Evolutionary conservation across 768 basidiomycete genomes (phyloP).

Genomic region (Mycena albidolilacea): DNA sequence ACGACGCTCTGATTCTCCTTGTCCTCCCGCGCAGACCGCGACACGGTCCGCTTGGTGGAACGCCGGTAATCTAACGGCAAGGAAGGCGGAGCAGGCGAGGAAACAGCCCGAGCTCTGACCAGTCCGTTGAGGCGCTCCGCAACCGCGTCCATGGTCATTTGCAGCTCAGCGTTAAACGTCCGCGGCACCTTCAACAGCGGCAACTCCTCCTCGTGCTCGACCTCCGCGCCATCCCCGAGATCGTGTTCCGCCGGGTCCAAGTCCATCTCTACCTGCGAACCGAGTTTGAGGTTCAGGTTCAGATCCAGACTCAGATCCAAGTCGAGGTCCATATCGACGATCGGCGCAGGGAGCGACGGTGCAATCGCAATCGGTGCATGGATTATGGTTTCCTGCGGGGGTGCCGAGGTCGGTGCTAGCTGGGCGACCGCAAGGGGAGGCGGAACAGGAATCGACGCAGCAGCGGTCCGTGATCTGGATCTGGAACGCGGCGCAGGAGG

Average conservation of each 20-base stretch:
- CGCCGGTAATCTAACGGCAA: slow-evolving; percentile 30
- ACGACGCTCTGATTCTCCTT: slow-evolving; percentile 61
- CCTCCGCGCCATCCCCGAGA: slow-evolving; percentile 2
- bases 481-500: slow-evolving; percentile 25
- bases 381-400: slow-evolving; percentile 20
- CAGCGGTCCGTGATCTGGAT: slow-evolving; percentile 14
- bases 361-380: slow-evolving; percentile 30
- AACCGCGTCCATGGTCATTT: slow-evolving; percentile 60
- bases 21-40: slow-evolving; percentile 45
- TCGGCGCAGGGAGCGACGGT: slow-evolving; percentile 15
- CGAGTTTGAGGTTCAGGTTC: slow-evolving; percentile 32
- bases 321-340: slow-evolving; percentile 32
- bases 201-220: slow-evolving; percentile 40
- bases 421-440: slow-evolving; percentile 8
- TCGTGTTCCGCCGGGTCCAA: slow-evolving; percentile 20
- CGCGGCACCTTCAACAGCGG: slow-evolving; percentile 61
- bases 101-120: slow-evolving; percentile 43
- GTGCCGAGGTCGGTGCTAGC: neutral
- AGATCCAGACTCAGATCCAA: slow-evolving; percentile 36
- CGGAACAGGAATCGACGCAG: slow-evolving; percentile 18
- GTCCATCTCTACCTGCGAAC: slow-evolving; percentile 26
- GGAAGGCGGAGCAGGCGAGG: slow-evolving; percentile 40
- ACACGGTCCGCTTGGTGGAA: slow-evolving; percentile 31
- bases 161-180: slow-evolving; percentile 56
- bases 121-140: slow-evolving; percentile 61